phyloP scores from a whole-genome alignment of 805 yeast species.

The Soucietia sequanensis region DNA sequence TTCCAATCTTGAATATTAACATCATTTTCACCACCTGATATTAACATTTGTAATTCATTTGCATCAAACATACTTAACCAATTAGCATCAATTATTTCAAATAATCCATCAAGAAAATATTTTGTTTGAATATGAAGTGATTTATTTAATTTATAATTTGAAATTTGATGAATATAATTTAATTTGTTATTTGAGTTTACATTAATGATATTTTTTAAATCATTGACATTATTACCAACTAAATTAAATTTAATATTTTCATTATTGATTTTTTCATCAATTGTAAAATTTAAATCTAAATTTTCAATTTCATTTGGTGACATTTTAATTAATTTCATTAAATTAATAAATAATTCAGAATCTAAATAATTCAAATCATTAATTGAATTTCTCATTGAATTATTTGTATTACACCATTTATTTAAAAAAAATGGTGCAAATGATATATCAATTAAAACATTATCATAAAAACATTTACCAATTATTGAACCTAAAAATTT shows the following conservation, averaged over 20 bases:
- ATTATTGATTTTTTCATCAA: conserved; percentile 47
- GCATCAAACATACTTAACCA: conserved; percentile 90
- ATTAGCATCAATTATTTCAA: conserved; percentile 60
- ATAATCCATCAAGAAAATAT: conserved; percentile 68
- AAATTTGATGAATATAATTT: conserved; percentile 71
- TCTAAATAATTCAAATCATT: conserved; percentile 80
- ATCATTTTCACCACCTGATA: conserved; percentile 73
- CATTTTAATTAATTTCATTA: conserved; percentile 61
- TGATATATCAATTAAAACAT: conserved; percentile 72
- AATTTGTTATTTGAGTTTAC: conserved; percentile 63
- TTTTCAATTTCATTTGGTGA: conserved; percentile 52
- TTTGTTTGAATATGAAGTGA: conserved; percentile 57
- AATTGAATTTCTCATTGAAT: conserved; percentile 53
- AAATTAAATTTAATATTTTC: conserved; percentile 52
- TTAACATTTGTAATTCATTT: conserved; percentile 75
- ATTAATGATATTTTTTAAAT: too few species aligned
- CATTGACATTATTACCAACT: too few species aligned
- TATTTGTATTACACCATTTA: conserved; percentile 55
- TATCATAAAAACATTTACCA: conserved; percentile 88
- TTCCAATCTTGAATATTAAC: conserved; percentile 72
- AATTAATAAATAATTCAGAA: conserved; percentile 57
- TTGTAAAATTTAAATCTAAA: conserved; percentile 66
- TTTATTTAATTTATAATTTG: conserved; percentile 75
- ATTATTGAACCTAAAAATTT: conserved; percentile 77
- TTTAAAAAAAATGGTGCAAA: conserved; percentile 84